A percentile compares a stretch with the other conserved stretches of the same genome.
phyloP scores from a whole-genome alignment of 2,329 filamentous ascomycete genomes.

The Alternaria tenuissima region DNA sequence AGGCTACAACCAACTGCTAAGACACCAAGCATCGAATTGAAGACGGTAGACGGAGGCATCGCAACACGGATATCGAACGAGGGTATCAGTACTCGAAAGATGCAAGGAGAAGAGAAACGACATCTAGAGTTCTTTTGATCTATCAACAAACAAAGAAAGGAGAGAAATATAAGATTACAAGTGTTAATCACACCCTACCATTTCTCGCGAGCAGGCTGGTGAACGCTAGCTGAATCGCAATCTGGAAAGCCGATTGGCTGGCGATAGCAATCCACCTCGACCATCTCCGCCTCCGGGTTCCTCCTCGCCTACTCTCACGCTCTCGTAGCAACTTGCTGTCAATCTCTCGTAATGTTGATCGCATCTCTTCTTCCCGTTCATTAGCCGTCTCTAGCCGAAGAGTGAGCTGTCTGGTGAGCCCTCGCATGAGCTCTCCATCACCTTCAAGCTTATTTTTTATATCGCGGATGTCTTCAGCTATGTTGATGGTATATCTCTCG shows the following conservation, averaged over 20 bases:
- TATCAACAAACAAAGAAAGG: fast-evolving
- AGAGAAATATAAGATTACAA: not conserved
- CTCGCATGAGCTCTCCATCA: not conserved
- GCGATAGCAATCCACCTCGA: not conserved
- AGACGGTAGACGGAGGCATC: not conserved
- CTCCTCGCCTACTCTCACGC: not conserved
- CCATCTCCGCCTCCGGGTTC: not conserved
- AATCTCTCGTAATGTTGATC: not conserved
- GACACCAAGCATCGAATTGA: not conserved
- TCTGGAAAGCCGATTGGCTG: not conserved
- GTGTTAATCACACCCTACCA: not conserved
- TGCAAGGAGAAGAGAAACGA: not conserved
- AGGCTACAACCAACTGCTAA: too few relatives aligned
- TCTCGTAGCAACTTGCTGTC: not conserved
- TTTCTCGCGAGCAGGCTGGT: not conserved
- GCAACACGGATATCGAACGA: not conserved
- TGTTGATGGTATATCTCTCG: not conserved
- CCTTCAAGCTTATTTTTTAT: not conserved
- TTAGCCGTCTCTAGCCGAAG: not conserved
- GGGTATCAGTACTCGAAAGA: not conserved
- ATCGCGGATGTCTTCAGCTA: not conserved
- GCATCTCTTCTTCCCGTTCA: not conserved
- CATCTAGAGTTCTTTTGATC: not conserved
- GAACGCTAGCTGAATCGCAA: not conserved
- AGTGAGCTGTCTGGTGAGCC: not conserved